Conservation (phyloP, 1,284 basidiomycete genomes). For the Bjerkandera adusta region DNA sequence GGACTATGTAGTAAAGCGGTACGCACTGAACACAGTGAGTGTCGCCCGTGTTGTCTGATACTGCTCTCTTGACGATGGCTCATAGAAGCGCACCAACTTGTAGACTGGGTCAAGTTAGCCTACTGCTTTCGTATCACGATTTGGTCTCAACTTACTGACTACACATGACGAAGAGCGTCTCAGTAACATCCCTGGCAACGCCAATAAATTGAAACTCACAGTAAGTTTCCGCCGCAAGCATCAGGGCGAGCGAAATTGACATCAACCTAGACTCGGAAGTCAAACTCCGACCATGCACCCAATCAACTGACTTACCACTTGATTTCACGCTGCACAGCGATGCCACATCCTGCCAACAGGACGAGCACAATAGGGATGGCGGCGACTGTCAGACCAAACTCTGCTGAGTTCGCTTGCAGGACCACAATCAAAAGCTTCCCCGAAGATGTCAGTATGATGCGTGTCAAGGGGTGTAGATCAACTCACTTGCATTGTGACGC, state of each 20-base stretch:
- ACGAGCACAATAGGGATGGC: constrained; percentile 79
- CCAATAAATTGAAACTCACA: constrained; percentile 44
- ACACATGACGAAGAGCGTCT: constrained; percentile 5
- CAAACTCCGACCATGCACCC: not conserved
- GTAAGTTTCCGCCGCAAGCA: constrained; percentile 73
- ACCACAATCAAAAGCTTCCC: constrained; percentile 46
- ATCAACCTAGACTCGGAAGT: constrained; percentile 51
- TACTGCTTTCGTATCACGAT: not conserved
- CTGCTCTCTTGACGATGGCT: constrained; percentile 47
- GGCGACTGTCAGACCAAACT: constrained; percentile 77
- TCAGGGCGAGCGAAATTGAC: constrained; percentile 63
- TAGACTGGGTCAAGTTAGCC: constrained; percentile 48
- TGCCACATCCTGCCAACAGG: constrained; percentile 61
- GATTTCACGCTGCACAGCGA: constrained; percentile 76
- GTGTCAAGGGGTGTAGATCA: not conserved
- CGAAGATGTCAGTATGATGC: not conserved
- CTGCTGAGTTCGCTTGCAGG: constrained; percentile 55
- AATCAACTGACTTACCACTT: constrained; percentile 49
- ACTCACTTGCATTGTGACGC: constrained; percentile 81
- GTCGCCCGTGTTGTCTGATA: constrained; percentile 73
- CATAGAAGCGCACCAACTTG: constrained; percentile 78
- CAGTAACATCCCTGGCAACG: constrained; percentile 12
- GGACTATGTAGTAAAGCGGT: constrained; percentile 3
- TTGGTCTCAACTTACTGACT: constrained; percentile 48
- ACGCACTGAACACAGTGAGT: constrained; percentile 78